phyloP scores from a whole-genome alignment of 768 basidiomycete genomes.

The Nevesoporus exiguus region DNA sequence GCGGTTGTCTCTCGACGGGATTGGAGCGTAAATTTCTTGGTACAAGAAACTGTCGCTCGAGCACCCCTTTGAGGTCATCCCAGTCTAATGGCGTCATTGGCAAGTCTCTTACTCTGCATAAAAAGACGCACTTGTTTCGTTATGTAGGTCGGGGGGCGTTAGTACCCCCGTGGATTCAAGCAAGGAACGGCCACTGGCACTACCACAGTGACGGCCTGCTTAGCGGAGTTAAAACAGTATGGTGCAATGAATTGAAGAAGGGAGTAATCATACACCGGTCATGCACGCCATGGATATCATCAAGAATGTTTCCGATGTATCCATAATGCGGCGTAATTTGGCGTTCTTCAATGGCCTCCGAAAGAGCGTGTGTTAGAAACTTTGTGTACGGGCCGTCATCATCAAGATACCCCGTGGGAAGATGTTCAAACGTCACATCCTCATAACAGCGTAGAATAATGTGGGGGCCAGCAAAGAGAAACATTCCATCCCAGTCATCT shows the following conservation, averaged over 20 bases:
- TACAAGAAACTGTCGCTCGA: not conserved
- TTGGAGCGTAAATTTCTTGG: not conserved
- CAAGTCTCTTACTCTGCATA: not conserved
- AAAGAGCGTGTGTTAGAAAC: not conserved
- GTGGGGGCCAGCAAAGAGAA: constrained; percentile 13
- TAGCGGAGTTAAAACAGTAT: not conserved
- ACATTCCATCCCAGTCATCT: constrained; percentile 2
- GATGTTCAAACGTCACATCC: not conserved
- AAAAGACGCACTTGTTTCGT: not conserved
- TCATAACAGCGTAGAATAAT: constrained; percentile 4
- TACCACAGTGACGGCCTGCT: constrained; percentile 1
- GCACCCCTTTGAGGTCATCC: not conserved
- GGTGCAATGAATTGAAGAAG: not conserved
- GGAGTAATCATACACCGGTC: not conserved
- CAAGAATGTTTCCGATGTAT: not conserved
- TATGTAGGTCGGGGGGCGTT: not conserved
- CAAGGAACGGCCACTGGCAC: no score
- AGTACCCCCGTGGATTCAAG: no score
- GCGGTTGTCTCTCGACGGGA: not conserved
- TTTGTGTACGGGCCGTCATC: not conserved
- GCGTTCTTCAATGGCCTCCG: not conserved
- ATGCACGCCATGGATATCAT: not conserved
- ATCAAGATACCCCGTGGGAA: not conserved
- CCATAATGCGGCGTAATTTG: not conserved
- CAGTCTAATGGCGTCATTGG: not conserved